Evolutionary conservation across 2,329 filamentous ascomycete genomes (phyloP).

Genomic region (Cladophialophora immunda): DNA sequence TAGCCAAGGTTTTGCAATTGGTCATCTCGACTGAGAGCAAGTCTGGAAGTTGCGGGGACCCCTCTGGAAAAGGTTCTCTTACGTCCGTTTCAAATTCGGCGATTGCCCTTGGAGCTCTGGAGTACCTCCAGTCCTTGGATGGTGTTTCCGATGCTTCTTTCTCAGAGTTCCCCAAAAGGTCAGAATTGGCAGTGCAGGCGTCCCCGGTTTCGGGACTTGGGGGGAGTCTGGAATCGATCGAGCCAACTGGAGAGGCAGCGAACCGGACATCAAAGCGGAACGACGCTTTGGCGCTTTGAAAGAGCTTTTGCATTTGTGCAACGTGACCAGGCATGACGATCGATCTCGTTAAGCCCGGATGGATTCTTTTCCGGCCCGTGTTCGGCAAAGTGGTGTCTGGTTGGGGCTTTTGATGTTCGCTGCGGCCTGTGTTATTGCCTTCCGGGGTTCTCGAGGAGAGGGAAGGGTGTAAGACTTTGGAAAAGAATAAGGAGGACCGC

Average conservation of each 20-base stretch:
- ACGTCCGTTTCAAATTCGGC: slow-evolving; percentile 39
- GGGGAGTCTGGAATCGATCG: slow-evolving; percentile 40
- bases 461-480: slow-evolving; percentile 31
- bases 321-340: slow-evolving; percentile 37
- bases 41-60: slow-evolving; percentile 38
- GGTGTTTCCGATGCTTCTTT: slow-evolving; percentile 16
- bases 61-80: slow-evolving; percentile 40
- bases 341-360: slow-evolving; percentile 28
- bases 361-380: slow-evolving; percentile 28
- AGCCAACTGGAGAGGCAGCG: slow-evolving; percentile 39
- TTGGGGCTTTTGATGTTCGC: slow-evolving; percentile 7
- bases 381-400: slow-evolving; percentile 22
- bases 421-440: not conserved
- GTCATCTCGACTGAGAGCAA: slow-evolving; percentile 17
- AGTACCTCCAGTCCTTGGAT: slow-evolving; percentile 40
- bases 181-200: not conserved
- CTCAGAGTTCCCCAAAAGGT: not conserved
- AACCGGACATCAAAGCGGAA: slow-evolving; percentile 39
- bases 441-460: slow-evolving; percentile 30
- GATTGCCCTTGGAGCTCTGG: slow-evolving; percentile 35
- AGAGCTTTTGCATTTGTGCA: slow-evolving; percentile 39
- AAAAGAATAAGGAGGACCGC: slow-evolving; percentile 39
- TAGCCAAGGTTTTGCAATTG: slow-evolving; percentile 13
- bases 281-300: slow-evolving; percentile 40
- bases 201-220: slow-evolving; percentile 17